Conservation (phyloP, 257 asterid species). For the Leonotis leonurus region DNA sequence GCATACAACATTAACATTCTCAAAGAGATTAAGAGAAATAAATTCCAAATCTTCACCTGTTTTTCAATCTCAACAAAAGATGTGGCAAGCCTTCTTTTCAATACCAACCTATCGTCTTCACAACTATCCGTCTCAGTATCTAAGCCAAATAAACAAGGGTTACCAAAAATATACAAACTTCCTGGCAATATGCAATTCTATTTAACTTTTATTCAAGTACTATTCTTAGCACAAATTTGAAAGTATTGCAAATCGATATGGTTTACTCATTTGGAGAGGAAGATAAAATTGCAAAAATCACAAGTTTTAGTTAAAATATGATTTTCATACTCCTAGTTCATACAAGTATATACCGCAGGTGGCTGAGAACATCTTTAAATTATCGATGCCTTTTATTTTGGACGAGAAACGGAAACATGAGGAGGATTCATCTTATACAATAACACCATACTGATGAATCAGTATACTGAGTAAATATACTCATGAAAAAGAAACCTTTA, state of each 20-base stretch:
- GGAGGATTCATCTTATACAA: too few relatives aligned
- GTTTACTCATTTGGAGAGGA: too few relatives aligned
- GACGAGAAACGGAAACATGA: not conserved
- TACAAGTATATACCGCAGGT: too few relatives aligned
- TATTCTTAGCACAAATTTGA: too few relatives aligned
- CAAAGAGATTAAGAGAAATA: not conserved
- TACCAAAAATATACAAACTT: not conserved
- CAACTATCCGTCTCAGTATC: conserved; percentile 65
- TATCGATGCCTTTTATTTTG: too few relatives aligned
- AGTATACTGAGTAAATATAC: not conserved
- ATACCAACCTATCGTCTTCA: conserved; percentile 50
- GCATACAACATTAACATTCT: not conserved
- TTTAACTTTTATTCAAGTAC: not conserved
- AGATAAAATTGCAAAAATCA: too few relatives aligned
- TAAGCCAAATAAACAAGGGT: conserved; percentile 23
- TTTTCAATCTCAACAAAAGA: conserved; percentile 73
- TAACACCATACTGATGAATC: not conserved
- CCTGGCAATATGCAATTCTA: not conserved
- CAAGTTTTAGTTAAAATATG: too few relatives aligned
- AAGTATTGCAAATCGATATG: too few relatives aligned
- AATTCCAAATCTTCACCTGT: conserved; percentile 43
- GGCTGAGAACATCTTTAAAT: too few relatives aligned
- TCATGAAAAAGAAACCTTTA: not conserved
- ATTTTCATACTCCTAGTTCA: too few relatives aligned
- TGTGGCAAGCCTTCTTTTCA: conserved; percentile 75